phyloP scores from a whole-genome alignment of 2,329 filamentous ascomycete species.

The Didymosphaeria variabile region DNA sequence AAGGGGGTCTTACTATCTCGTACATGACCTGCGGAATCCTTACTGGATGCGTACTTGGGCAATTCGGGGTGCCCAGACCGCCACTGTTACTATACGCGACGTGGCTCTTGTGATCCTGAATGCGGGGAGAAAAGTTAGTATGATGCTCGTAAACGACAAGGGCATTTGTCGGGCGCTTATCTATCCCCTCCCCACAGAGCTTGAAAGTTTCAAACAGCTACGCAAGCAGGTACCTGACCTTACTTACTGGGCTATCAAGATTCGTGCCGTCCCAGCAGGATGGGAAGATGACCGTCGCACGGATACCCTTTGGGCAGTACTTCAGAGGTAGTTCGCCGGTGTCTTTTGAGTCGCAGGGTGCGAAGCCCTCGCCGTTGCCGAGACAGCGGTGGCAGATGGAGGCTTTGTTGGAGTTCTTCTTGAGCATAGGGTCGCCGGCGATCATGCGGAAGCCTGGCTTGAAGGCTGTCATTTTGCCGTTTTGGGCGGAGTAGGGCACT shows the following conservation, averaged over 20 bases:
- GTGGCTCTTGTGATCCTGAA: slow-evolving; percentile 67
- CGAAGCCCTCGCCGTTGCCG: slow-evolving; percentile 35
- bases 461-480: slow-evolving; percentile 70
- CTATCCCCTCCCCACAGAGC: too few relatives aligned
- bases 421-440: slow-evolving; percentile 64
- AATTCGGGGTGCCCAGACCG: slow-evolving; percentile 57
- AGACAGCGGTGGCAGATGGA: slow-evolving; percentile 32
- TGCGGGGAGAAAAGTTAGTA: too few relatives aligned
- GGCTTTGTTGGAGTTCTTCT: slow-evolving; percentile 30
- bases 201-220: too few relatives aligned
- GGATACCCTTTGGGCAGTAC: slow-evolving; percentile 80
- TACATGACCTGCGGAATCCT: slow-evolving; percentile 54
- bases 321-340: slow-evolving; percentile 62
- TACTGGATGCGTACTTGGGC: slow-evolving; percentile 53
- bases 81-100: slow-evolving; percentile 60
- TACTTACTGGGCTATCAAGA: slow-evolving; percentile 52
- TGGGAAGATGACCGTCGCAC: slow-evolving; percentile 74
- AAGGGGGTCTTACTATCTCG: slow-evolving; percentile 11
- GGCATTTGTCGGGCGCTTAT: too few relatives aligned
- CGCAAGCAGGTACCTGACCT: too few relatives aligned
- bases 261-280: slow-evolving; percentile 73
- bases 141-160: too few relatives aligned
- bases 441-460: slow-evolving; percentile 76
- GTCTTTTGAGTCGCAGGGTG: slow-evolving; percentile 37
- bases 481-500: slow-evolving; percentile 74